Base-by-base conservation (phyloP, 176 grass and related monocot genomes). In the barley (Hordeum vulgare) region DNA sequence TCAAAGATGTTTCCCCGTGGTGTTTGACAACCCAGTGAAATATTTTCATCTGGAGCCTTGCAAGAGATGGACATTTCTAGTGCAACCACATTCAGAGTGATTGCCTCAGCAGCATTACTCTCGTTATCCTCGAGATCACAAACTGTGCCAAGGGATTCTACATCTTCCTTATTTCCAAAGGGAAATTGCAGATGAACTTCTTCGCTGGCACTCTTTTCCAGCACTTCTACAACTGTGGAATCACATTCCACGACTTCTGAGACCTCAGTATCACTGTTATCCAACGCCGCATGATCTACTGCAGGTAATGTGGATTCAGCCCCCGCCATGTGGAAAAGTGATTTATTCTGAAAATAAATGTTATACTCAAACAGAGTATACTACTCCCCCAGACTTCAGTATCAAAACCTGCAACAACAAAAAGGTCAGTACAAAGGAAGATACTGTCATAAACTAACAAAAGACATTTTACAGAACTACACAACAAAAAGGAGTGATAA, bases 1-100 rank as follows among this genome's bases (percentile, higher is more conserved):
- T 94, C 87, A 86, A 92, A 94, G 64, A 92, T 90, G 83, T 76
- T 90, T 84, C 83, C 75, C 21, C 79, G 80, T 11, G 93, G 93
- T 23, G 92, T 94, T 66, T 88, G 76, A 76, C 87, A 88, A 1
- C 33, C 60, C 15, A 34, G 28, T 10, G 67, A 28, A 69, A 75
- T 41, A 56, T 6, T 39, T 62, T 78, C 79, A 49, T 89, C 73
- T 61, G 83, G 11, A 58, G 20, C 39, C 40, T 69, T 59, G 20
- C 35, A 54, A 62, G 74, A 66, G 84, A 68, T 61, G 1, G 63
- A 61, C 45, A 76, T 15, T 63, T 87, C 86, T 66, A 89, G 39
- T 71, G 15, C 58, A 74, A 87, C 62, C 59, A 47, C 75, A 39
- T 57, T 36, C 44, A 69, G 9, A 79, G 54, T 71, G 6, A 61